These are phyloP conservation scores for Fusarium sp. DNA, from an alignment of 2,329 filamentous ascomycete species.

Conservation along the genomic window DNA sequence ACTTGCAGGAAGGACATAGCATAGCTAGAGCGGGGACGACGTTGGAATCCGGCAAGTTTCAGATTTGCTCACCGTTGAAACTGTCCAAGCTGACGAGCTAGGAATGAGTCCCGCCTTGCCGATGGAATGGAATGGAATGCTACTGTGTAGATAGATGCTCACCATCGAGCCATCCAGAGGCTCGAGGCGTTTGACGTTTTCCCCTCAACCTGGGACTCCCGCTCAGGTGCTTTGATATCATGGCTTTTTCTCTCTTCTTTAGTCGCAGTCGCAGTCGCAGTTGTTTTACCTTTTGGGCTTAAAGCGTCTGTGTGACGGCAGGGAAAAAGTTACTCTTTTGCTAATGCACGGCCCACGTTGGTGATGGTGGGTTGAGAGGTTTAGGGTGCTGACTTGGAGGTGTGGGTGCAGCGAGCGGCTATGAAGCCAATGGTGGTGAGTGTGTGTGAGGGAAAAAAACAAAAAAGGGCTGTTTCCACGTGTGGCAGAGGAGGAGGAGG, in stretches of 20 bases:
- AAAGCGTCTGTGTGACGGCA: too few species aligned
- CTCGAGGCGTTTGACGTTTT: neutral
- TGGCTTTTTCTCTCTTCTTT: neutral
- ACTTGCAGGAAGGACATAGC: neutral
- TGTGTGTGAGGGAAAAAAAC: neutral
- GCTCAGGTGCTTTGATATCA: neutral
- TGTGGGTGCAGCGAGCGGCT: slow-evolving; percentile 39
- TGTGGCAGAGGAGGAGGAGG: slow-evolving; percentile 23
- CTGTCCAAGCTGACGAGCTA: neutral
- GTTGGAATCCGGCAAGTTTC: slow-evolving; percentile 32
- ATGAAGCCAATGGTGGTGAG: slow-evolving; percentile 35
- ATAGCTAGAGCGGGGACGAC: neutral
- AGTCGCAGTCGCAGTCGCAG: too few species aligned
- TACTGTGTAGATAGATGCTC: too few species aligned
- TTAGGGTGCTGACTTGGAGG: slow-evolving; percentile 19
- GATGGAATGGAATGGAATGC: neutral
- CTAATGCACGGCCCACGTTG: slow-evolving; percentile 1
- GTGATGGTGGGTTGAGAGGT: neutral
- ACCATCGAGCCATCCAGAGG: neutral
- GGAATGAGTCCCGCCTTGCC: neutral
- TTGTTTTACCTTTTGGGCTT: too few species aligned
- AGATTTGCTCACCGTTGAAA: neutral
- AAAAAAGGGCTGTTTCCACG: slow-evolving; percentile 25
- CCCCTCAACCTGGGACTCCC: neutral
- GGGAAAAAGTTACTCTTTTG: neutral